phyloP scores from a whole-genome alignment of 495 filamentous ascomycete species.

The Trichoderma asperelloides region DNA sequence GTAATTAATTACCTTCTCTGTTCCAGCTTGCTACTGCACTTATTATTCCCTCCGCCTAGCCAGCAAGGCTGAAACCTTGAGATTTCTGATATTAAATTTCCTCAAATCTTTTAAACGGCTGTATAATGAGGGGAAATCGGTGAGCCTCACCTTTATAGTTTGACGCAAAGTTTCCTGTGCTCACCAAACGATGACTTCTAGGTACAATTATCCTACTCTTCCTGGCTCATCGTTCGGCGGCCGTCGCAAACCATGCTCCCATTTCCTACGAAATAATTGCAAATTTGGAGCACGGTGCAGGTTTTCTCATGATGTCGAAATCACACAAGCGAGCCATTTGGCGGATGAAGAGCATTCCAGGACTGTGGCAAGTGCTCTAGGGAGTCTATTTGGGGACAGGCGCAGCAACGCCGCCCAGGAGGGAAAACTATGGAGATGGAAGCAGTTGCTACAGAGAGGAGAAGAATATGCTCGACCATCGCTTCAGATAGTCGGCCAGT shows the following conservation, averaged over 20 bases:
- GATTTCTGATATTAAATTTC: too few relatives aligned
- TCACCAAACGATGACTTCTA: background rate
- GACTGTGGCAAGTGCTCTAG: too few relatives aligned
- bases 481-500: slow-evolving; percentile 10
- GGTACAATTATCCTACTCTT: background rate
- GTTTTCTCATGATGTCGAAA: background rate
- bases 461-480: background rate
- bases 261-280: slow-evolving; percentile 1
- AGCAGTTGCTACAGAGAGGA: background rate
- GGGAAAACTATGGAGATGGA: slow-evolving; percentile 1
- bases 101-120: too few relatives aligned
- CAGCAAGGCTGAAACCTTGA: too few relatives aligned
- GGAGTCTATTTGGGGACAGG: background rate
- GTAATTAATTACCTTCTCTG: too few relatives aligned
- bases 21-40: too few relatives aligned
- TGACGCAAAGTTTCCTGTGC: background rate
- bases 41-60: too few relatives aligned
- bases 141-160: too few relatives aligned
- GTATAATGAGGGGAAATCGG: too few relatives aligned
- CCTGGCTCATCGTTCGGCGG: background rate
- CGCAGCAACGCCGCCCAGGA: background rate
- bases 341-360: background rate
- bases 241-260: background rate
- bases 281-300: background rate
- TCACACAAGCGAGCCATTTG: background rate